These are phyloP conservation scores for Tephrocybe sp. DNA, from an alignment of 768 basidiomycete species.

Conservation along the genomic window DNA sequence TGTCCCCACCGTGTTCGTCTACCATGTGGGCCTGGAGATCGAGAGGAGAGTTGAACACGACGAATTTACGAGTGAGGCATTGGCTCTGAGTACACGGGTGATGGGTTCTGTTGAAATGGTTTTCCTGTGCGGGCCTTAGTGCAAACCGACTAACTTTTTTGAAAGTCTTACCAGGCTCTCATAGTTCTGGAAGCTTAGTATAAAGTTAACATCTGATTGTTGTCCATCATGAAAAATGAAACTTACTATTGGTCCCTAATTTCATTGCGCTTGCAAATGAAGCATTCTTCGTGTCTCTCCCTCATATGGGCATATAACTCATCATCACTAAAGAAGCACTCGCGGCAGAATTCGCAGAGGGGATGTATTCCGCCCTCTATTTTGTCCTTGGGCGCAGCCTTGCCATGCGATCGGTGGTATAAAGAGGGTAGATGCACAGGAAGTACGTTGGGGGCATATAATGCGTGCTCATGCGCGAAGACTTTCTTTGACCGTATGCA, in stretches of 20 bases:
- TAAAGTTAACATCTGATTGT: constrained; percentile 1
- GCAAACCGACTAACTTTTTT: background rate
- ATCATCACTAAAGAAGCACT: constrained; percentile 91
- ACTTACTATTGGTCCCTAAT: constrained; percentile 85
- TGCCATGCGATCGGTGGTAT: constrained; percentile 39
- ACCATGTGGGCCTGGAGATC: constrained; percentile 94
- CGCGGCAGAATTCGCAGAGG: constrained; percentile 85
- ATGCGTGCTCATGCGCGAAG: constrained; percentile 90
- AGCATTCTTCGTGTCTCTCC: constrained; percentile 94
- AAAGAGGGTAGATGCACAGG: constrained; percentile 78
- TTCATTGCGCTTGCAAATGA: constrained; percentile 85
- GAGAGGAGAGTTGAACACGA: constrained; percentile 85
- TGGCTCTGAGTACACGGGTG: constrained; percentile 70
- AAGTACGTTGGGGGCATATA: constrained; percentile 68
- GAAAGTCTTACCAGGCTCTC: constrained; percentile 57
- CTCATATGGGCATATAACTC: constrained; percentile 94
- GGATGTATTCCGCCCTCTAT: constrained; percentile 77
- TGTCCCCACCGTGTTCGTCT: constrained; percentile 74
- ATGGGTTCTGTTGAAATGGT: constrained; percentile 75
- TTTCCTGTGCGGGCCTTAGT: constrained; percentile 49
- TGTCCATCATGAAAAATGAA: background rate
- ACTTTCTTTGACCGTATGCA: constrained; percentile 92
- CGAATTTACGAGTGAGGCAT: constrained; percentile 88
- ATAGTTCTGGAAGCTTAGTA: constrained; percentile 73
- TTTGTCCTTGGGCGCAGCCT: constrained; percentile 45